Evolutionary conservation across 2,329 filamentous ascomycete genomes (phyloP).

Genomic region (Verticillium klebahnii): DNA sequence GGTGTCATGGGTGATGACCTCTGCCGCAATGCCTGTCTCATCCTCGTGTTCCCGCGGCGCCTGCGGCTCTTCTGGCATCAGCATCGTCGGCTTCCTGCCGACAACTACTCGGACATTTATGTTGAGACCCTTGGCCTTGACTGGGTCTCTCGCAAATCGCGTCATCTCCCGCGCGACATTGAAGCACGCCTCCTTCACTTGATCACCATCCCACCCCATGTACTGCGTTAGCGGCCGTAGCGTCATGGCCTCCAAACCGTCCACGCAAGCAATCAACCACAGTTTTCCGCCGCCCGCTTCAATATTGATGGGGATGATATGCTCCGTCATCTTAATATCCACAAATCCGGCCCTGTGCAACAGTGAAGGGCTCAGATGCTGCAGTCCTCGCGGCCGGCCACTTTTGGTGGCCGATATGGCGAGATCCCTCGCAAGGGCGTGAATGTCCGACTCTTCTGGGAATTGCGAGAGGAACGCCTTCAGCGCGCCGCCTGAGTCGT

Average conservation of each 20-base stretch:
- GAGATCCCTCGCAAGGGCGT: slow-evolving; percentile 35
- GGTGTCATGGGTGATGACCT: not conserved
- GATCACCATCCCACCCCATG: slow-evolving; percentile 46
- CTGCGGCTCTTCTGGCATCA: not conserved
- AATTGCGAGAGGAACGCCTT: slow-evolving; percentile 34
- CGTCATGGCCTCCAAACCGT: slow-evolving; percentile 43
- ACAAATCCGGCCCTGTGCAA: slow-evolving; percentile 46
- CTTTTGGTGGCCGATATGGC: slow-evolving; percentile 36
- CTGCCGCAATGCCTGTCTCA: not conserved
- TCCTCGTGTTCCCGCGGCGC: not conserved
- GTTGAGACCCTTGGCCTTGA: slow-evolving; percentile 35
- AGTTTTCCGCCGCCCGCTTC: slow-evolving; percentile 45
- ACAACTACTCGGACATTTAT: slow-evolving; percentile 44
- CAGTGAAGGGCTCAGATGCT: slow-evolving; percentile 39
- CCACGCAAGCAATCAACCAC: slow-evolving; percentile 48
- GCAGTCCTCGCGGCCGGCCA: slow-evolving; percentile 38
- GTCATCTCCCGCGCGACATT: slow-evolving; percentile 43
- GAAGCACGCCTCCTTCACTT: slow-evolving; percentile 42
- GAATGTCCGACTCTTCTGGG: slow-evolving; percentile 38
- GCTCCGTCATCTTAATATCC: slow-evolving; percentile 42
- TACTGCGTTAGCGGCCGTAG: slow-evolving; percentile 48
- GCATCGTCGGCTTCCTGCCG: slow-evolving; percentile 40
- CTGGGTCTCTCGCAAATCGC: slow-evolving; percentile 40
- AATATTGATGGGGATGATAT: slow-evolving; percentile 42
- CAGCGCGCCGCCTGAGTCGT: slow-evolving; percentile 29